phyloP scores from a whole-genome alignment of 2,329 filamentous ascomycete genomes.

The Fusarium sp. region DNA sequence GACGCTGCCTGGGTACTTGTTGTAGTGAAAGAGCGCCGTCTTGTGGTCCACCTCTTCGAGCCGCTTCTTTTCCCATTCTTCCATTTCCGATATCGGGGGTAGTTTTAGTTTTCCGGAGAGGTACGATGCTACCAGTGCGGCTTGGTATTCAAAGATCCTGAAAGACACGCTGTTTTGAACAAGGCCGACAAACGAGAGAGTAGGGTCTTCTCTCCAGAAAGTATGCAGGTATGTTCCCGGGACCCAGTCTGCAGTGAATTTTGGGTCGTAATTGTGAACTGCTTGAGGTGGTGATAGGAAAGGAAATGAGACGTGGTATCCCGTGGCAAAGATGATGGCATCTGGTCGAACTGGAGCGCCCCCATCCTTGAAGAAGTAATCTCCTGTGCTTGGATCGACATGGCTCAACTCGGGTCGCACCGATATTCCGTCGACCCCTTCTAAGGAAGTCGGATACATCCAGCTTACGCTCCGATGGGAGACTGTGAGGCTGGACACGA shows the following conservation, averaged over 20 bases:
- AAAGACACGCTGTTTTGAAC: conserved; percentile 7
- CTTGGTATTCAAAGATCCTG: conserved; percentile 9
- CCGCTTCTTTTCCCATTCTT: background rate
- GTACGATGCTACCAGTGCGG: background rate
- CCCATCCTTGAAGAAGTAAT: conserved; percentile 15
- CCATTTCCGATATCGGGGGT: background rate
- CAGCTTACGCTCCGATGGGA: conserved; percentile 1
- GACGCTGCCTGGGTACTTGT: conserved; percentile 6
- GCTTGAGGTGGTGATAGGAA: conserved; percentile 18
- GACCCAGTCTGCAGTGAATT: conserved; percentile 9
- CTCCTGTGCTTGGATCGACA: conserved; percentile 13
- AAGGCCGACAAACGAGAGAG: conserved; percentile 21
- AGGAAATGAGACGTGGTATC: conserved; percentile 23
- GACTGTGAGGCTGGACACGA: background rate
- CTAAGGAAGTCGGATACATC: background rate
- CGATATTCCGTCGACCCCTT: conserved; percentile 41
- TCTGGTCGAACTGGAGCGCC: conserved; percentile 10
- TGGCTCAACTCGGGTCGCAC: conserved; percentile 13
- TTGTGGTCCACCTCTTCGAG: background rate
- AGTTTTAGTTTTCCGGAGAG: background rate
- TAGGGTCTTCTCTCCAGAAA: conserved; percentile 22
- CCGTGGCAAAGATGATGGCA: conserved; percentile 25
- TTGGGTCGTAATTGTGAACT: conserved; percentile 4
- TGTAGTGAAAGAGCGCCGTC: conserved; percentile 2
- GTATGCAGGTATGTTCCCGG: conserved; percentile 26